Evolutionary conservation across 768 basidiomycete genomes (phyloP), one percentile per base, ranked within the genome.

Genomic region (Boletus rex-veris): DNA sequence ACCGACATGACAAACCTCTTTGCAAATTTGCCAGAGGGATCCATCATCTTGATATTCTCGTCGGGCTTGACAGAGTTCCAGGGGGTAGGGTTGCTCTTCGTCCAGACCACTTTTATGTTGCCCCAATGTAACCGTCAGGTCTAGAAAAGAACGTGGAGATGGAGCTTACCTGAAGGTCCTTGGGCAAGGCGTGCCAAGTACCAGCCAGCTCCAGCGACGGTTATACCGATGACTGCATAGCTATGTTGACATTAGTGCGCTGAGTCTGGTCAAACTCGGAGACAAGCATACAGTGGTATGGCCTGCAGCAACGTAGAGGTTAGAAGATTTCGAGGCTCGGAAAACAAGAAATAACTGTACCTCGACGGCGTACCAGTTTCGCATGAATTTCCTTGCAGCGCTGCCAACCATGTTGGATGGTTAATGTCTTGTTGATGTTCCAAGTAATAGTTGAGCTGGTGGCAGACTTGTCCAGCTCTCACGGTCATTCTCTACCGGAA

Each of bases 1-100:
- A 9, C 44, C 1, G 46, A 53, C 30, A 50, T 14, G 24, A 62
- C 49, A 49, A 19, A 60, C 90, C 77, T 82, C 76, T 84, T 86
- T 8, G 85, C 79, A 61, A 92, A 90, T 61, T 82, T 85, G 67
- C 87, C 84, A 74, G 85, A 83, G 37, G 89, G 80, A 41, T 78
- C 68, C 66, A 83, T 63, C 55, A 92, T 41, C 73, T 92, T 92
- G 49, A 80, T 88, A 59, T 81, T 81, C 71, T 93, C 84, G 64
- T 86, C 77, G 37, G 79, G 84, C 68, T 88, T 78, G 67, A 93
- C 80, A 52, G 81, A 78, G 73, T 90, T 90, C 89, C 90, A 94
- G n/a, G 92, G 92, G 19, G 84, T 85, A 35, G 91, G 91, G 78
- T 95, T 94, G 69, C 65, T 69, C 69, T 74, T 80, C 62, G 83